These are phyloP conservation scores for Zychaea mexicana DNA, from an alignment of 371 early-diverging fungal genomes.

Conservation along the genomic window DNA sequence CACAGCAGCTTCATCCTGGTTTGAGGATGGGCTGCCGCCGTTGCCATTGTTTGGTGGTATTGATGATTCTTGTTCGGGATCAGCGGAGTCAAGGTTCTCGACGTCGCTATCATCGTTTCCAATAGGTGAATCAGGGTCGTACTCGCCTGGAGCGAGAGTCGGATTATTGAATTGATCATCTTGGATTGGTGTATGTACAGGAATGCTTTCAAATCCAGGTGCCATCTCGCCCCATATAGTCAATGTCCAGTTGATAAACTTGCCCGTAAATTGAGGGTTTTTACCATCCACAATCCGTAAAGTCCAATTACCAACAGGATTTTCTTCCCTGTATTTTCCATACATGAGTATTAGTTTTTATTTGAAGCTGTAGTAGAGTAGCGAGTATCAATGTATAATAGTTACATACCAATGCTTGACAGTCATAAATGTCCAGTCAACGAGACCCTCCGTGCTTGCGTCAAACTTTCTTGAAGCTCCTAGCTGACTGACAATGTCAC, in stretches of 20 bases:
- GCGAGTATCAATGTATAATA: too few relatives aligned
- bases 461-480: constrained; percentile 73
- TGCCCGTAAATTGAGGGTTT: constrained; percentile 48
- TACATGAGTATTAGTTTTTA: background rate
- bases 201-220: constrained; percentile 12
- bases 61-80: background rate
- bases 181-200: background rate
- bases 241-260: constrained; percentile 64
- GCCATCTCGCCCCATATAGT: constrained; percentile 69
- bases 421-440: constrained; percentile 92
- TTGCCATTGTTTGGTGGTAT: background rate
- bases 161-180: background rate
- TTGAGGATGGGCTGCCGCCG: background rate
- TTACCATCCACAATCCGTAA: constrained; percentile 61
- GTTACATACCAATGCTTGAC: constrained; percentile 89
- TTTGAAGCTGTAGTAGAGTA: too few relatives aligned
- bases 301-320: constrained; percentile 58
- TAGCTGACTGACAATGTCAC: constrained; percentile 68
- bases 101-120: background rate
- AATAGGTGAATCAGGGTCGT: background rate
- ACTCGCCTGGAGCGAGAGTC: background rate
- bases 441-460: constrained; percentile 66
- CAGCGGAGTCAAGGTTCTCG: background rate
- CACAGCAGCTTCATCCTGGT: background rate
- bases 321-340: constrained; percentile 18